These are phyloP conservation scores for Hsuehochloa calcarea DNA, from an alignment of 176 grass and related monocot species.

Conservation along the genomic window DNA sequence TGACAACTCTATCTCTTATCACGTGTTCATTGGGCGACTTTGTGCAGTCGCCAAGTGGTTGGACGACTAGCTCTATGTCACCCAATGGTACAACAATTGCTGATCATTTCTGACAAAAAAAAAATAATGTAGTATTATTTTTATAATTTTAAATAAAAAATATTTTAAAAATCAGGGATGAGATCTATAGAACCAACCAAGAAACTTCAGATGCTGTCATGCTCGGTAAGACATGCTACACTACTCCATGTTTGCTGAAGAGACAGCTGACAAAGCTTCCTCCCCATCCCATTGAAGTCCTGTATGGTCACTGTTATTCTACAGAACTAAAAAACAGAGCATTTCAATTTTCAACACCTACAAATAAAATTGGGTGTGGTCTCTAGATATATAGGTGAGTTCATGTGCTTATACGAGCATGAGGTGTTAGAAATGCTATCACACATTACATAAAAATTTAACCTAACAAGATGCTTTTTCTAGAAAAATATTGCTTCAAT, in stretches of 20 bases:
- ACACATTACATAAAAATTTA: background rate
- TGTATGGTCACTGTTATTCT: background rate
- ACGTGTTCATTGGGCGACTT: too few species aligned
- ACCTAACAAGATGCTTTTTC: background rate
- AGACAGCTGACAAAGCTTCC: constrained; percentile 34
- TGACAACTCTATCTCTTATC: too few species aligned
- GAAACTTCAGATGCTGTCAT: constrained; percentile 41
- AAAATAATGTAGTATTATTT: too few species aligned
- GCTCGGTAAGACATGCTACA: constrained; percentile 14
- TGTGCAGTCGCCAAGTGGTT: too few species aligned
- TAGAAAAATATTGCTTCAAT: background rate
- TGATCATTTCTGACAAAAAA: too few species aligned
- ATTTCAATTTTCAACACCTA: constrained; percentile 23
- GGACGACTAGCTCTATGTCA: too few species aligned
- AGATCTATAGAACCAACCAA: constrained; percentile 43
- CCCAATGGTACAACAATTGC: too few species aligned
- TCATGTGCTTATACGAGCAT: constrained; percentile 13
- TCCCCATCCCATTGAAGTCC: constrained; percentile 13
- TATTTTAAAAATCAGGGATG: too few species aligned
- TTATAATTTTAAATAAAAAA: too few species aligned
- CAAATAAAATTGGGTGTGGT: background rate
- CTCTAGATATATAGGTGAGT: background rate
- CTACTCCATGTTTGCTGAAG: constrained; percentile 15
- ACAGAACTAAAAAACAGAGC: background rate
- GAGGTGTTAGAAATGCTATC: background rate